Evolutionary conservation across 2,329 filamentous ascomycete genomes (phyloP).

Genomic region (Fusarium anthophilum): DNA sequence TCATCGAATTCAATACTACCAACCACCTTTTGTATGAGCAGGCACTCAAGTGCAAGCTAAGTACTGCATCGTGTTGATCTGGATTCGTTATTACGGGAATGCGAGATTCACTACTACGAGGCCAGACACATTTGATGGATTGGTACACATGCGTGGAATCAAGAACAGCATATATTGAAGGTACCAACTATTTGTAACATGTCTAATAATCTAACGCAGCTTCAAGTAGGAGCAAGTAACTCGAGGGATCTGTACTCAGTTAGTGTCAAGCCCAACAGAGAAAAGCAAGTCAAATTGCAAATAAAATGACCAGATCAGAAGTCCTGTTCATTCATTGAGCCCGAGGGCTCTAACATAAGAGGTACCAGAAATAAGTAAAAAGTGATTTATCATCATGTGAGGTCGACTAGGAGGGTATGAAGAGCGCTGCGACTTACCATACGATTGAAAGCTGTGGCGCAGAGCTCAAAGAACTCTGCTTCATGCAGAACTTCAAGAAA

Average conservation of each 20-base stretch:
- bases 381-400: slow-evolving; percentile 76
- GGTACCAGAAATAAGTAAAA: slow-evolving; percentile 88
- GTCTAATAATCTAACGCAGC: neutral
- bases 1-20: slow-evolving; percentile 16
- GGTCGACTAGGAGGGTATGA: slow-evolving; percentile 34
- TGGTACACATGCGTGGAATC: neutral
- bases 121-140: neutral
- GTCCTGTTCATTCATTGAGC: slow-evolving; percentile 85
- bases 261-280: slow-evolving; percentile 25
- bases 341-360: slow-evolving; percentile 86
- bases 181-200: neutral
- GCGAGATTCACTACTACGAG: neutral
- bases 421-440: slow-evolving; percentile 47
- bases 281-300: slow-evolving; percentile 5
- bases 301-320: slow-evolving; percentile 68
- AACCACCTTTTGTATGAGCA: neutral
- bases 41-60: neutral
- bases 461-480: neutral
- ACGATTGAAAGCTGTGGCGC: neutral
- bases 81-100: neutral
- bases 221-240: neutral
- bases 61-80: neutral
- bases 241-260: slow-evolving; percentile 17
- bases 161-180: neutral
- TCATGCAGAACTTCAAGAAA: slow-evolving; percentile 1